These are phyloP conservation scores for Austroboletus rostrupii DNA, from an alignment of 1,284 basidiomycete genomes.

Conservation along the genomic window DNA sequence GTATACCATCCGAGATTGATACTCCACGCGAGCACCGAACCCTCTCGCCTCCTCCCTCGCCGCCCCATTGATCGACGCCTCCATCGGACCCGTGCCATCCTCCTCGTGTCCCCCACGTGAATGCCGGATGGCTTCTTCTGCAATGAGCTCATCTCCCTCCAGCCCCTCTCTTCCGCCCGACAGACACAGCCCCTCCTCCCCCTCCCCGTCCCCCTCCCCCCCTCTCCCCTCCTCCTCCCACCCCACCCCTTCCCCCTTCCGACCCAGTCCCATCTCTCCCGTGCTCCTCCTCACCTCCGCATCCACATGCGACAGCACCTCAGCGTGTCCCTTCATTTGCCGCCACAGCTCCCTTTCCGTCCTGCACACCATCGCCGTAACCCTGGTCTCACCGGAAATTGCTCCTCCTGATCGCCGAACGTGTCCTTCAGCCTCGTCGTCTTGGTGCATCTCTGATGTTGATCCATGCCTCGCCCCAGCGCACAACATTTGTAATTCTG, in stretches of 20 bases:
- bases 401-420: constrained; percentile 28
- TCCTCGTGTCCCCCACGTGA: constrained; percentile 42
- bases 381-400: constrained; percentile 35
- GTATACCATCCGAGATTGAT: constrained; percentile 39
- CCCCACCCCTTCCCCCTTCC: constrained; percentile 5
- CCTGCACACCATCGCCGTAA: constrained; percentile 10
- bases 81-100: constrained; percentile 27
- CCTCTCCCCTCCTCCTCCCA: constrained; percentile 27
- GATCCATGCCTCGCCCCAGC: constrained; percentile 31
- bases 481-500: constrained; percentile 53
- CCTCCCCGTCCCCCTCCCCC: constrained; percentile 48
- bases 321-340: constrained; percentile 33
- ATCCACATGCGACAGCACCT: constrained; percentile 54
- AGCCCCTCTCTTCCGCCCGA: constrained; percentile 19
- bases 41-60: constrained; percentile 30
- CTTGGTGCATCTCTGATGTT: constrained; percentile 24
- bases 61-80: constrained; percentile 31
- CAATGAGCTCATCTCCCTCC: constrained; percentile 45
- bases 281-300: constrained; percentile 34
- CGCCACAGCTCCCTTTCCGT: constrained; percentile 26
- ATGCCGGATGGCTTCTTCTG: constrained; percentile 39
- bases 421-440: constrained; percentile 27
- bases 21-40: constrained; percentile 41
- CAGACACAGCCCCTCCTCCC: constrained; percentile 44
- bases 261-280: background rate